These are phyloP conservation scores for Cairneyella variabilis DNA, from an alignment of 495 filamentous ascomycete species.

Conservation along the genomic window DNA sequence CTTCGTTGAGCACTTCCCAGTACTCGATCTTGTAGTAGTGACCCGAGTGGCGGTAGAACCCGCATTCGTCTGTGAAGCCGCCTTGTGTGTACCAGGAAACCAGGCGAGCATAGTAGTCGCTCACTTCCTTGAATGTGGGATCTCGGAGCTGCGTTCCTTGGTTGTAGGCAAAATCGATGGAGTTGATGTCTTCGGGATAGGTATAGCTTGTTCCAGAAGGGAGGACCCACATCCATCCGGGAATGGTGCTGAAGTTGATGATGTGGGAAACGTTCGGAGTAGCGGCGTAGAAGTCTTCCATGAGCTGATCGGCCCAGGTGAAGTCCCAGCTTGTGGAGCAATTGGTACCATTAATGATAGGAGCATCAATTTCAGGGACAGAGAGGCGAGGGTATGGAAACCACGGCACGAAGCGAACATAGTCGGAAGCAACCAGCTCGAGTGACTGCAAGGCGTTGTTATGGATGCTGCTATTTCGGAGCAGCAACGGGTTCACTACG, in stretches of 20 bases:
- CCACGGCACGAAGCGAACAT: neutral
- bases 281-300: neutral
- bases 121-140: neutral
- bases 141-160: neutral
- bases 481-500: neutral
- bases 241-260: neutral
- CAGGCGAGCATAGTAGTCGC: neutral
- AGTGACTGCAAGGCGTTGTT: neutral
- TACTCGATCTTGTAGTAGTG: neutral
- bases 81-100: neutral
- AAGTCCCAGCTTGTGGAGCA: neutral
- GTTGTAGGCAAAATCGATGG: neutral
- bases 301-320: neutral
- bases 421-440: neutral
- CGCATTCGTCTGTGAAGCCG: neutral
- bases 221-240: neutral
- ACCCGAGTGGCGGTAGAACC: neutral
- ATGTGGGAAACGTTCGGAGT: neutral
- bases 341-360: neutral
- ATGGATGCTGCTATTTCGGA: neutral
- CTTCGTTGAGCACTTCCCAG: neutral
- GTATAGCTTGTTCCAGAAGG: neutral
- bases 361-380: neutral
- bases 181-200: neutral
- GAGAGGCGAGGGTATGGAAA: neutral